Evolutionary conservation across 163 green algal genomes (phyloP), one percentile per base, ranked within the genome.

Genomic region (Chlorella variabilis): DNA sequence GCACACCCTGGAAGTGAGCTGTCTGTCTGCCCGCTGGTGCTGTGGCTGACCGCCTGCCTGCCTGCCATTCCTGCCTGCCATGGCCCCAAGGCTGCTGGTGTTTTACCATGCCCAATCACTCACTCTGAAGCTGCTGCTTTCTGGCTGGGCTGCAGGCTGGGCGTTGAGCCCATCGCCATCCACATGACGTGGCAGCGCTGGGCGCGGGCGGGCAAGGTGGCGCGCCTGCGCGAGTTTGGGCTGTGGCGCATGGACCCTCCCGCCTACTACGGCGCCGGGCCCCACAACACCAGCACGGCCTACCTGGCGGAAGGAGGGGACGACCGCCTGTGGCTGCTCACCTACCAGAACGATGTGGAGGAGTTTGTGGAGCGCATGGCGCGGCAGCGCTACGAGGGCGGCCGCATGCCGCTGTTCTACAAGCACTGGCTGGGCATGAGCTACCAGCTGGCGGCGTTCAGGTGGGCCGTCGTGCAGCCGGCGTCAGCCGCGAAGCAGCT

Each of bases 401-500:
- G 17, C 6, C 29, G 4, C 2, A 49, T 65, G 39, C 33, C 59
- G 3, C 39, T 31, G 5, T 49, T 71, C 15, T 68, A 73, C n/a
- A 69, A 65, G 59, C 41, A 66, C 39, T 68, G 51, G 59, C 42
- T 81, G 74, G 73, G 51, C 25, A 39, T 51, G 36, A 27, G 13
- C 56, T 80, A 80, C 38, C 73, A 80, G 56, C 36, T 71, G 38
- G 73, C 73, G 31, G 49, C 48, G 4, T 61, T 80, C 49, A n/a
- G 73, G 31, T 45, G 51, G 11, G 38, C 17, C 21, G 45, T 15
- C 45, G 15, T 15, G 45, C 45, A 54, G 45, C 54, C 27, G 49
- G 3, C 33, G 45, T 8, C 71, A 67, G 59, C n/a, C 17, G 38
- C 20, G 8, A 38, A 67, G 29, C 59, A 54, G 45, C 45, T 54